Base-by-base conservation (phyloP, 1,284 basidiomycete species). In the Caloboletus firmus region DNA sequence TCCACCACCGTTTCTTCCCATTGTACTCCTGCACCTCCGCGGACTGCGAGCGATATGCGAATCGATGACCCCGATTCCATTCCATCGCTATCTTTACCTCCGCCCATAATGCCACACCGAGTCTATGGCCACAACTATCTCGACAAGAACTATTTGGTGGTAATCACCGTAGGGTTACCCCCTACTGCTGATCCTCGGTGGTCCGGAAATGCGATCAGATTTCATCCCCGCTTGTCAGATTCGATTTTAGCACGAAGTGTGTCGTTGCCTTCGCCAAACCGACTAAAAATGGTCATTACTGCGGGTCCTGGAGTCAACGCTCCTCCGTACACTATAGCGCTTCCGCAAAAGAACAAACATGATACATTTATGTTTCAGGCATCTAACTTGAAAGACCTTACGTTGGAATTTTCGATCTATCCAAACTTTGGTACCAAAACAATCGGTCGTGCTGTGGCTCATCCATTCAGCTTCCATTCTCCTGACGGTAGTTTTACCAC, bases 361-460 rank as follows among this genome's bases (percentile, higher is more conserved):
- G 92, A 93, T 64, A 84, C 89, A 5, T 95, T 98, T 66, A 81
- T 87, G 8, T 98, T 99, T 79, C 96, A 98, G 72, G 84, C 93
- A 43, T 59, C 62, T 24, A 58, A 51, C 26, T 73, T 96, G 20
- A 83, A 87, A 49, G 79, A 81, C 35, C 83, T 98, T 56, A 85
- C 86, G 2, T 76, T 99, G 62, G 93, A 98, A 70, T 93, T 98
- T 69, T 98, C 96, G 37, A 78, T 99, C 26, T 98, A 96, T 76
- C 97, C 97, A 9, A 98, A 93, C 57, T 99, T 99, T 72, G 97
- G 97, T n/a, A 95, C 93, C 31, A 96, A 95, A 73, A 93, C 95
- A 34, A 93, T 99, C 58, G 97, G 96, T 28, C 87, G 95, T 59
- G 95, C 94, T 17, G 86, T 95, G 42, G 91, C 93, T 24, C 78